These are phyloP conservation scores for Podospora sp. DNA, from an alignment of 495 filamentous ascomycete species.

Conservation along the genomic window DNA sequence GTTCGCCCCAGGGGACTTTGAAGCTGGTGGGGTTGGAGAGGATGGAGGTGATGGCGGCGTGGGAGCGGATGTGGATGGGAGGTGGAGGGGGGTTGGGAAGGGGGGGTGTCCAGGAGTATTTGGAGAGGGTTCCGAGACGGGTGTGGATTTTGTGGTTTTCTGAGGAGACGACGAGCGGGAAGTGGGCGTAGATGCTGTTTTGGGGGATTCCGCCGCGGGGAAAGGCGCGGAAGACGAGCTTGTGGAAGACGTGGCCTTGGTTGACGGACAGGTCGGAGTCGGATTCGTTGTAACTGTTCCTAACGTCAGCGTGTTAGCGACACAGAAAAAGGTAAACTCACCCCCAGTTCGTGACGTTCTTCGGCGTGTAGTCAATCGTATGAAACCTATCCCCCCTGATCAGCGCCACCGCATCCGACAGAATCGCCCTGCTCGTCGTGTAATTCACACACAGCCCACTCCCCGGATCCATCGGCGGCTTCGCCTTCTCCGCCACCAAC, in stretches of 20 bases:
- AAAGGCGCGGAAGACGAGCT: constrained; percentile 69
- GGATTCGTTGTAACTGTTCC: constrained; percentile 58
- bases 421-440: constrained; percentile 71
- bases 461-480: constrained; percentile 64
- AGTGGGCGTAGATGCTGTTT: constrained; percentile 74
- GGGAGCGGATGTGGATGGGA: constrained; percentile 59
- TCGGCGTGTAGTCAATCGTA: constrained; percentile 66
- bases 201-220: constrained; percentile 55
- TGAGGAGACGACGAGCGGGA: constrained; percentile 70
- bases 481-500: constrained; percentile 71
- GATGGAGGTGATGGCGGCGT: constrained; percentile 59
- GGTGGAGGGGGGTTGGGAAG: constrained; percentile 53
- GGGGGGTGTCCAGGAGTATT: constrained; percentile 67
- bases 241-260: constrained; percentile 73
- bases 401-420: constrained; percentile 76
- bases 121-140: constrained; percentile 58
- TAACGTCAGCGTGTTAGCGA: background rate
- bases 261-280: constrained; percentile 67
- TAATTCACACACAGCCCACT: constrained; percentile 72
- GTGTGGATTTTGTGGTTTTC: constrained; percentile 72
- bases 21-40: constrained; percentile 60
- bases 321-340: constrained; percentile 31
- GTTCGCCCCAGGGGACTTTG: constrained; percentile 63
- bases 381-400: constrained; percentile 82
- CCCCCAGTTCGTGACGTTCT: constrained; percentile 76